Conservation (phyloP, 768 basidiomycete genomes). For the Hirschioporus abietinus region DNA sequence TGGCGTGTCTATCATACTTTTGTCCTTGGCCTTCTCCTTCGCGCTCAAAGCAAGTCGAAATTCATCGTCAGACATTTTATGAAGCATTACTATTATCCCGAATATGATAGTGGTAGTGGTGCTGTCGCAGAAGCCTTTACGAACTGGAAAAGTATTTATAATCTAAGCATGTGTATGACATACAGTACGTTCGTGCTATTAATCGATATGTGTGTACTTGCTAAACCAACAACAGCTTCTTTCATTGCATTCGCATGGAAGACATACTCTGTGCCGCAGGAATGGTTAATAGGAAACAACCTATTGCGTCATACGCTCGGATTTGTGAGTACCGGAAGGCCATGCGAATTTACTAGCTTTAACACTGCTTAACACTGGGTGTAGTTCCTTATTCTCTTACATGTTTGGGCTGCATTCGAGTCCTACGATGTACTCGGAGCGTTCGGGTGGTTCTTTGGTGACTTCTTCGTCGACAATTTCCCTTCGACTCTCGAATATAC, state of each 20-base stretch:
- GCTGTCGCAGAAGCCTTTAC: conserved; percentile 91
- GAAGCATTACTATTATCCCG: conserved; percentile 89
- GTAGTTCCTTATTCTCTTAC: conserved; percentile 78
- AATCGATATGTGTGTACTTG: not conserved
- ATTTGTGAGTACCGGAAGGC: conserved; percentile 44
- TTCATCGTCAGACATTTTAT: conserved; percentile 91
- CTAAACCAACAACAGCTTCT: conserved; percentile 50
- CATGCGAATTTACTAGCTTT: conserved; percentile 8
- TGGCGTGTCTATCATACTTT: conserved; percentile 90
- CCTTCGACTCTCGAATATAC: conserved; percentile 89
- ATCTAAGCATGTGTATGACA: conserved; percentile 90
- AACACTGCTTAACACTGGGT: not conserved
- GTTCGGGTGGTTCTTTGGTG: conserved; percentile 99
- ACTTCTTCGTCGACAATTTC: conserved; percentile 94
- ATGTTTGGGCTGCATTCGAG: conserved; percentile 87
- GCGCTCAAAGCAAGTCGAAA: conserved; percentile 79
- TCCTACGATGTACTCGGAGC: conserved; percentile 91
- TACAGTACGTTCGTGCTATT: conserved; percentile 53
- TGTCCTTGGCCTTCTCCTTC: conserved; percentile 78
- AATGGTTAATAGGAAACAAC: conserved; percentile 87
- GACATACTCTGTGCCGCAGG: conserved; percentile 73
- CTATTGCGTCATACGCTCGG: conserved; percentile 87
- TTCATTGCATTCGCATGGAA: conserved; percentile 85
- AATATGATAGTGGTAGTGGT: conserved; percentile 58
- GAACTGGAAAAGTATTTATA: conserved; percentile 94